These are phyloP conservation scores for Collybia nuda DNA, from an alignment of 768 basidiomycete genomes.

Conservation along the genomic window DNA sequence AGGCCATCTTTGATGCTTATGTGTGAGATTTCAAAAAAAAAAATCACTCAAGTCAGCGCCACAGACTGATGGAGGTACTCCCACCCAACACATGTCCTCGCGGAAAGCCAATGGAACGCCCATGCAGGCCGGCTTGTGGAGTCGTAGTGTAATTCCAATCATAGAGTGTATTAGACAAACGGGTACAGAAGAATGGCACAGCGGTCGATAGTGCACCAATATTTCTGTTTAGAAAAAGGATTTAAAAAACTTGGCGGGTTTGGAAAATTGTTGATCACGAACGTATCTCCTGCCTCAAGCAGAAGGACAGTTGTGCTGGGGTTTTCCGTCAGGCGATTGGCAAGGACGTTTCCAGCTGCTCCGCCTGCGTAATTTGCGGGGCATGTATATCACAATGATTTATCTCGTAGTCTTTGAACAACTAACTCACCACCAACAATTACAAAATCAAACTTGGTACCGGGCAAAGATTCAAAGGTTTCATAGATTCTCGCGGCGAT, in stretches of 20 bases:
- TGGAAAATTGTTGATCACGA: not conserved
- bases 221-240: slow-evolving; percentile 4
- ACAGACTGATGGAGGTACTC: slow-evolving; percentile 26
- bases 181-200: slow-evolving; percentile 15
- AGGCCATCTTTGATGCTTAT: slow-evolving; percentile 21
- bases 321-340: slow-evolving; percentile 20
- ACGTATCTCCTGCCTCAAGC: slow-evolving; percentile 16
- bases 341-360: slow-evolving; percentile 20
- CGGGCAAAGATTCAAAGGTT: slow-evolving; percentile 4
- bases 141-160: slow-evolving; percentile 31
- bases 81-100: slow-evolving; percentile 30
- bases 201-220: slow-evolving; percentile 4
- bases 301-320: slow-evolving; percentile 13
- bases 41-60: not conserved
- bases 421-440: slow-evolving; percentile 18
- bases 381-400: not conserved
- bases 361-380: slow-evolving; percentile 7
- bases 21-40: not conserved
- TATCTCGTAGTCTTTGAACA: too few relatives aligned
- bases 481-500: slow-evolving; percentile 4
- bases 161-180: slow-evolving; percentile 15
- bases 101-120: slow-evolving; percentile 19
- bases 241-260: not conserved
- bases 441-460: slow-evolving; percentile 11
- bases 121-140: slow-evolving; percentile 22